Conservation (phyloP, 1,284 basidiomycete species). For the Tilletiopsis washingtonensis region DNA sequence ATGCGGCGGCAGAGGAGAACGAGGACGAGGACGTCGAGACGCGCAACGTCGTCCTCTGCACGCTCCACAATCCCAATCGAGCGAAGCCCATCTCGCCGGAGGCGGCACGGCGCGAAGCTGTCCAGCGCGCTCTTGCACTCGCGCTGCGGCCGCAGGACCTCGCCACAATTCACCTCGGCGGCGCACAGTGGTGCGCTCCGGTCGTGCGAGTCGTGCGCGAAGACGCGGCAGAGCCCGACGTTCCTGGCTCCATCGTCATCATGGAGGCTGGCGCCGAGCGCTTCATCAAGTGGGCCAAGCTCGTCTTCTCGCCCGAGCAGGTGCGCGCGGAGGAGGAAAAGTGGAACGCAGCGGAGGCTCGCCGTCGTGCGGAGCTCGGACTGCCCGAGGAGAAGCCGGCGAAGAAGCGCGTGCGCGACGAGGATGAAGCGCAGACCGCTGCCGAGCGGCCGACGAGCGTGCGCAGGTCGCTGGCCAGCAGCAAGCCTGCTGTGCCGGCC, state of each 20-base stretch:
- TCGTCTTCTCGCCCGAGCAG: not conserved
- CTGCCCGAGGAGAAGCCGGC: too few relatives aligned
- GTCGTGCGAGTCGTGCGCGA: conserved; percentile 3
- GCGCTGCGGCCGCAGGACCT: conserved; percentile 13
- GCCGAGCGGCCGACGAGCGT: too few relatives aligned
- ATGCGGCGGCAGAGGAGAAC: not conserved
- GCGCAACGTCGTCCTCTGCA: conserved; percentile 41
- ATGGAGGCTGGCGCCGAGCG: not conserved
- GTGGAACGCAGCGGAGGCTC: not conserved
- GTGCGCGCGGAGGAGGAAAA: not conserved
- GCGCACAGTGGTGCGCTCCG: conserved; percentile 19
- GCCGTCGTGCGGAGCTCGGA: too few relatives aligned
- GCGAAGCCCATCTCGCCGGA: conserved; percentile 11
- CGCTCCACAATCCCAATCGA: conserved; percentile 38
- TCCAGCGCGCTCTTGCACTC: conserved; percentile 16
- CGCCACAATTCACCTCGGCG: conserved; percentile 22
- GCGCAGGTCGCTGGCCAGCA: too few relatives aligned
- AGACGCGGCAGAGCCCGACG: not conserved
- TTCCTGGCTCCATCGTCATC: not conserved
- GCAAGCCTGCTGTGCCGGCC: too few relatives aligned
- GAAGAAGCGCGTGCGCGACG: too few relatives aligned
- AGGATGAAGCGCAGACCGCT: too few relatives aligned
- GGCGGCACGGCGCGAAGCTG: conserved; percentile 20
- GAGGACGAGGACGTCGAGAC: not conserved
- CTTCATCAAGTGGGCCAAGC: not conserved